A percentile compares a stretch with the other conserved stretches of the same genome.
Conservation (phyloP, 2,329 filamentous ascomycete genomes). For the Sporothrix inflata region DNA sequence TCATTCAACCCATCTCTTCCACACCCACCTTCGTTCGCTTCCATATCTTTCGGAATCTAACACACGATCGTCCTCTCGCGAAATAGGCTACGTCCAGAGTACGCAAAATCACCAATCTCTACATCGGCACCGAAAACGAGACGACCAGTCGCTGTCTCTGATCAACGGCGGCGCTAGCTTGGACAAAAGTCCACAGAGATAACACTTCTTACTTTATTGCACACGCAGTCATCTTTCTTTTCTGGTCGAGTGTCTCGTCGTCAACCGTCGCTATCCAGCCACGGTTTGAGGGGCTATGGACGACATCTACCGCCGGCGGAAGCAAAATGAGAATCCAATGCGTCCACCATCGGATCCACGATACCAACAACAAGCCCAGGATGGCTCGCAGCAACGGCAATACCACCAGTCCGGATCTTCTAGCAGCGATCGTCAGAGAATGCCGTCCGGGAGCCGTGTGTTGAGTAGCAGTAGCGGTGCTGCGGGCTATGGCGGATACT, state of each 20-base stretch:
- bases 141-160: neutral
- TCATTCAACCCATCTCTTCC: neutral
- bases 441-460: neutral
- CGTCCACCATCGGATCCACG: slow-evolving; percentile 62
- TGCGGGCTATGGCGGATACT: slow-evolving; percentile 62
- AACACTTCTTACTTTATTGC: neutral
- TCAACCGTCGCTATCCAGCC: neutral
- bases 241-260: neutral
- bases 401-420: slow-evolving; percentile 52
- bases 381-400: slow-evolving; percentile 53
- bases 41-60: neutral
- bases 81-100: neutral
- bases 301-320: slow-evolving; percentile 71
- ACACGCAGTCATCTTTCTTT: neutral
- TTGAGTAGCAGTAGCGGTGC: slow-evolving; percentile 55
- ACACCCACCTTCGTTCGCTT: neutral
- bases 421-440: slow-evolving; percentile 33
- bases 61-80: neutral
- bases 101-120: neutral
- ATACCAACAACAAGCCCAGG: slow-evolving; percentile 52
- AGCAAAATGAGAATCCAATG: slow-evolving; percentile 73
- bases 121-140: neutral
- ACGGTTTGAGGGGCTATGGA: slow-evolving; percentile 60
- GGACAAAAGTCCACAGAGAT: neutral
- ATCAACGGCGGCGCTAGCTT: neutral